Percentiles rank a stretch among this genome's conserved stretches.
Evolutionary conservation across 345 rosid species (phyloP).

Genomic region (Rhodamnia argentea): DNA sequence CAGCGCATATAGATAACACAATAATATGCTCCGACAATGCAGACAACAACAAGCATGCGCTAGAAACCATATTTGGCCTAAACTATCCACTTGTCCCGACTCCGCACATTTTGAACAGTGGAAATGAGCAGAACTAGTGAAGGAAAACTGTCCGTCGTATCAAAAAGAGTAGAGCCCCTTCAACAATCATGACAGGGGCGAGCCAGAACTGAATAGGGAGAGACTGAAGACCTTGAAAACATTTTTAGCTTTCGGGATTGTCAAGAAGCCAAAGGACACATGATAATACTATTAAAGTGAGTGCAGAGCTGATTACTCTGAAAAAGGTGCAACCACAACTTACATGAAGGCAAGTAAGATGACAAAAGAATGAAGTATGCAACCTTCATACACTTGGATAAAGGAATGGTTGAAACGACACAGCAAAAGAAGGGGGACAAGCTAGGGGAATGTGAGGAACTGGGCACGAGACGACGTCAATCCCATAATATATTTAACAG

Average conservation of each 20-base stretch:
- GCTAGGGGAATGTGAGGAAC: background rate
- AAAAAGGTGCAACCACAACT: background rate
- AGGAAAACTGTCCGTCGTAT: background rate
- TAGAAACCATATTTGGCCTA: background rate
- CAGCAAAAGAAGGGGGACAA: background rate
- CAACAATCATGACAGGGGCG: background rate
- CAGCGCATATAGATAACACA: background rate
- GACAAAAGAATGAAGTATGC: background rate
- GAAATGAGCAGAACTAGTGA: background rate
- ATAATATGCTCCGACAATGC: background rate
- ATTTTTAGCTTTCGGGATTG: background rate
- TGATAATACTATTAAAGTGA: background rate
- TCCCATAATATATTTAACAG: background rate
- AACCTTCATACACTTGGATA: background rate
- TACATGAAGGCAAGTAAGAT: background rate
- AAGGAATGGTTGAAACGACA: background rate
- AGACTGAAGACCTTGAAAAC: background rate
- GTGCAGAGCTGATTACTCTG: background rate
- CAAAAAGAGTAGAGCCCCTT: background rate
- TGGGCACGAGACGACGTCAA: background rate
- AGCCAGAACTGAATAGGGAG: background rate
- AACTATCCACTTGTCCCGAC: background rate
- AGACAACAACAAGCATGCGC: background rate
- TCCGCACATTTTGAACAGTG: background rate
- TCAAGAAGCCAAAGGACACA: background rate